Evolutionary conservation across 805 yeast species (phyloP).

Genomic region (Monosporozyma servazzii): DNA sequence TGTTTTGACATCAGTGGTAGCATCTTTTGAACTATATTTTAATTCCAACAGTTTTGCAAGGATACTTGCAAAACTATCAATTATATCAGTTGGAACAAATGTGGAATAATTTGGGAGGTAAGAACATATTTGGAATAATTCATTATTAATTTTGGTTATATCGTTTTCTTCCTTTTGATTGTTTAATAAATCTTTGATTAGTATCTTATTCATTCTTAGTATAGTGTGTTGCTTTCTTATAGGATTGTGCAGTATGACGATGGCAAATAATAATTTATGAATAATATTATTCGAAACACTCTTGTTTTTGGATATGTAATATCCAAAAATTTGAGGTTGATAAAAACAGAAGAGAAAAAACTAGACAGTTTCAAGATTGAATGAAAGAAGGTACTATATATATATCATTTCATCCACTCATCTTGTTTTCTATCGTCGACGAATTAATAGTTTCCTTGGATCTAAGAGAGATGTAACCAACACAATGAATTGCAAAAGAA

Average conservation of each 20-base stretch:
- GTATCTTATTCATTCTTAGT: conserved; percentile 13
- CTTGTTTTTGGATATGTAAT: not conserved
- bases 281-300: too few species aligned
- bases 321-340: not conserved
- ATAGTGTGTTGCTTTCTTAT: not conserved
- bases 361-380: too few species aligned
- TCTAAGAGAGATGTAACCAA: too few species aligned
- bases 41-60: conserved; percentile 1
- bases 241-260: not conserved
- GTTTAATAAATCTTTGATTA: conserved; percentile 14
- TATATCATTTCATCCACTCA: not conserved
- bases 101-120: conserved; percentile 5
- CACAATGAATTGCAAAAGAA: not conserved
- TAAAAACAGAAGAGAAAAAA: not conserved
- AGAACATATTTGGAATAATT: conserved; percentile 9
- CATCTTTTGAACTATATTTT: conserved; percentile 2
- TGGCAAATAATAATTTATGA: not conserved
- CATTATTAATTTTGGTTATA: conserved; percentile 6
- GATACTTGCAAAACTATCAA: not conserved
- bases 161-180: conserved; percentile 6
- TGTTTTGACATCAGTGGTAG: conserved; percentile 5
- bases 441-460: too few species aligned
- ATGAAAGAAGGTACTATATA: not conserved
- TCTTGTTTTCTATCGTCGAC: too few species aligned
- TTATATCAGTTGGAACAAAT: conserved; percentile 5